These are phyloP conservation scores for Aspergillus brunneoviolaceus DNA, from an alignment of 2,329 filamentous ascomycete species.

Conservation along the genomic window DNA sequence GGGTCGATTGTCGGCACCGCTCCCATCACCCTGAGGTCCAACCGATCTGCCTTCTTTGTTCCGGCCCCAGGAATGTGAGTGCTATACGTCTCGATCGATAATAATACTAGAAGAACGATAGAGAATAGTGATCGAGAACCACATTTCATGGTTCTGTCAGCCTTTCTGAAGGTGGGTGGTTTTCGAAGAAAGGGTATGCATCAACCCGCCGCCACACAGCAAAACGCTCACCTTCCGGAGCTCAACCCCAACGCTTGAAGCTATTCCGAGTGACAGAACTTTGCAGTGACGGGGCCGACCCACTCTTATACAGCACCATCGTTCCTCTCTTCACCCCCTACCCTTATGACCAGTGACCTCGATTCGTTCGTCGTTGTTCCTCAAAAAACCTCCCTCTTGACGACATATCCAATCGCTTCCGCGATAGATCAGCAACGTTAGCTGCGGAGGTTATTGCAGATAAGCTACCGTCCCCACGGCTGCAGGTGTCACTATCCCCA, in stretches of 20 bases:
- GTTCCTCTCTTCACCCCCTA: not conserved
- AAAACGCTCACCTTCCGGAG: not conserved
- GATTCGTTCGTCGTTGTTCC: not conserved
- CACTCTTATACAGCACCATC: not conserved
- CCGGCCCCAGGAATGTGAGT: not conserved
- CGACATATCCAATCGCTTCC: not conserved
- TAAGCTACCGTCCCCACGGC: not conserved
- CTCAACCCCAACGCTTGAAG: not conserved
- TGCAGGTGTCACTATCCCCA: not conserved
- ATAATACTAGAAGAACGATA: not conserved
- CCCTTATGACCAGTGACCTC: not conserved
- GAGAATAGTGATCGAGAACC: not conserved
- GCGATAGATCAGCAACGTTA: not conserved
- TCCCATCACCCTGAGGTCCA: not conserved
- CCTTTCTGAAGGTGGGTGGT: not conserved
- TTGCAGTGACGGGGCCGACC: not conserved
- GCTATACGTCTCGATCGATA: not conserved
- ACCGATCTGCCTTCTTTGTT: not conserved
- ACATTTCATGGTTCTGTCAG: not conserved
- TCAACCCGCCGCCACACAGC: not conserved
- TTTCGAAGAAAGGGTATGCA: not conserved
- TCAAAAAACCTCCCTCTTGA: not conserved
- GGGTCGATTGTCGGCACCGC: not conserved
- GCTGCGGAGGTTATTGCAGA: not conserved
- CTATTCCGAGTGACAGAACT: not conserved